Evolutionary conservation across 2,329 filamentous ascomycete species (phyloP).

Genomic region (Xylariaceae sp.): DNA sequence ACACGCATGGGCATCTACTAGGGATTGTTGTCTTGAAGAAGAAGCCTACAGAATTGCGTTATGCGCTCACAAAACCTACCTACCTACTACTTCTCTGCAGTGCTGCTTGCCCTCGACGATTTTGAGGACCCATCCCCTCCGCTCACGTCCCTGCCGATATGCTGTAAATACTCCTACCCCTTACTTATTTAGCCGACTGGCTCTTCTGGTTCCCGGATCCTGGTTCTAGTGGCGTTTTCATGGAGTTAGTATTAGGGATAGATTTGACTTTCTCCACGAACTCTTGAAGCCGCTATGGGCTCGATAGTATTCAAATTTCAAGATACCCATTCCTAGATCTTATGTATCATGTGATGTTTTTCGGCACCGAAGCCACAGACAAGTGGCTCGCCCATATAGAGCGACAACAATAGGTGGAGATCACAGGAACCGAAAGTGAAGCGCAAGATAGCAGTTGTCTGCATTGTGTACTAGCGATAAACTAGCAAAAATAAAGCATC

Average conservation of each 20-base stretch:
- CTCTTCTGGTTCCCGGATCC: conserved; percentile 6
- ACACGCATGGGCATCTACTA: conserved; percentile 57
- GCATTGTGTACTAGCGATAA: conserved; percentile 13
- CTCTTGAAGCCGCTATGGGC: conserved; percentile 6
- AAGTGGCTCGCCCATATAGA: too few relatives aligned
- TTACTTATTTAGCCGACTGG: conserved; percentile 6
- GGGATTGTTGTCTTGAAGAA: background rate
- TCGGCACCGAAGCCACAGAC: background rate
- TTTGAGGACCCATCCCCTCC: conserved; percentile 5
- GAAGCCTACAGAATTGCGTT: background rate
- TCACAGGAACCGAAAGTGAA: background rate
- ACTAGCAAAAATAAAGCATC: conserved; percentile 1
- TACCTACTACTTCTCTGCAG: background rate
- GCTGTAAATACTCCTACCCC: conserved; percentile 6
- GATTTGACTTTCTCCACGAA: conserved; percentile 20
- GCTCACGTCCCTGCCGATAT: conserved; percentile 1
- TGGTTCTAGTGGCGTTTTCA: conserved; percentile 22
- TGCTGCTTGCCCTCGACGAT: too few relatives aligned
- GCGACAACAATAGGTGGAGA: background rate
- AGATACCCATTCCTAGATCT: conserved; percentile 26
- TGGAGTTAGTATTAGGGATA: conserved; percentile 24
- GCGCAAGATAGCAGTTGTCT: conserved; percentile 4
- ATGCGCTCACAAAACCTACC: background rate
- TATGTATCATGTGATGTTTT: background rate
- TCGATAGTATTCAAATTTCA: conserved; percentile 22